phyloP scores from a whole-genome alignment of 352 stramenopile genomes.

The Globisporangium nagaii region DNA sequence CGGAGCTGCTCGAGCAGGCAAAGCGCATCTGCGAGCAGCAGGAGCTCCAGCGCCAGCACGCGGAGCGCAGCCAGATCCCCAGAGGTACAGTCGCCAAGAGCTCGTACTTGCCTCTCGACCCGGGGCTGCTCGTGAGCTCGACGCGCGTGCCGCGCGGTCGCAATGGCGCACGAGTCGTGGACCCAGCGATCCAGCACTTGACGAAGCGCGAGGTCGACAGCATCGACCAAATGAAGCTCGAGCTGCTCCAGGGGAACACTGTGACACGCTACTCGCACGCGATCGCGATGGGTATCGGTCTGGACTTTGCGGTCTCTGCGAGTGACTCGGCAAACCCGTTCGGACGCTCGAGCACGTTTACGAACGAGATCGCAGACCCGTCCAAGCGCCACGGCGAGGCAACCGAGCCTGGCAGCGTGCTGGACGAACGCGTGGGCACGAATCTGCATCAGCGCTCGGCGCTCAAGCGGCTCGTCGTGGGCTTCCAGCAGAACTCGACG shows the following conservation, averaged over 20 bases:
- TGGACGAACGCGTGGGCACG: slow-evolving; percentile 49
- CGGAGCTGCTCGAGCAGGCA: slow-evolving; percentile 35
- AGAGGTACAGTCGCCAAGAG: slow-evolving; percentile 24
- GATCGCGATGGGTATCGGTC: slow-evolving; percentile 39
- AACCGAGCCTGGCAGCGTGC: slow-evolving; percentile 42
- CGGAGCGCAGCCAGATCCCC: slow-evolving; percentile 17
- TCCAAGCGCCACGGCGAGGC: slow-evolving; percentile 65
- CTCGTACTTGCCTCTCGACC: slow-evolving; percentile 33
- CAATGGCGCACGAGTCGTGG: slow-evolving; percentile 46
- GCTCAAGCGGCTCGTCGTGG: slow-evolving; percentile 32
- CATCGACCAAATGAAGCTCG: slow-evolving; percentile 66
- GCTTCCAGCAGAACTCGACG: slow-evolving; percentile 15
- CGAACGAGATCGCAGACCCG: slow-evolving; percentile 60
- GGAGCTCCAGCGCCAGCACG: slow-evolving; percentile 17
- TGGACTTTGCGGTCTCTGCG: slow-evolving; percentile 46
- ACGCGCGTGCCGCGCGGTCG: slow-evolving; percentile 44
- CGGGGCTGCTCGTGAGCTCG: slow-evolving; percentile 18
- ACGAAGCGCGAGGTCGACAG: slow-evolving; percentile 65
- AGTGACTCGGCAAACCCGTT: slow-evolving; percentile 61
- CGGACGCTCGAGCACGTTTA: slow-evolving; percentile 60
- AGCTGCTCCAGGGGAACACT: slow-evolving; percentile 29
- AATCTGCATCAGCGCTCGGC: slow-evolving; percentile 59
- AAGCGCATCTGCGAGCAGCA: slow-evolving; percentile 30
- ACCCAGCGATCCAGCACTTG: slow-evolving; percentile 48
- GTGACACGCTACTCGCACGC: slow-evolving; percentile 73